Evolutionary conservation across 2,329 filamentous ascomycete species (phyloP), one percentile per base, ranked within the genome.

Genomic region (Scedosporium aurantiacum): DNA sequence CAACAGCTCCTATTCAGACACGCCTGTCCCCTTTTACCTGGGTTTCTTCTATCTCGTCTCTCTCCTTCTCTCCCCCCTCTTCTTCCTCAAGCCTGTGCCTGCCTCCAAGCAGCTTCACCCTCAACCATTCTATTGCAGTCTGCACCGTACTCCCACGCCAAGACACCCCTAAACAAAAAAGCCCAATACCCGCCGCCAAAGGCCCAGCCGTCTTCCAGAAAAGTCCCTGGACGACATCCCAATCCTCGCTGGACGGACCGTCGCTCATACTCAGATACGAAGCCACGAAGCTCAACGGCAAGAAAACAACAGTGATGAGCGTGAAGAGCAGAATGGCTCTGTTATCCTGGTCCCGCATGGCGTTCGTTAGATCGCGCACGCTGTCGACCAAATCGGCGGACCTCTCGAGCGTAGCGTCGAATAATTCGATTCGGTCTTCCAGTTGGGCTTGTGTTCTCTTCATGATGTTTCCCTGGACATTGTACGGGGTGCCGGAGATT

Each of bases 251-350:
- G 2, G 59, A 61, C 6, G 61, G 60, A 12, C 63, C 60, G 12
- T 54, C 63, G 28, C 70, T 70, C 71, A 72, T 72, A 32, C 70
- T 69, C n/a, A 73, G 57, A 59, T 69, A 71, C 57, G 67, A 65
- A 1, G 70, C 66, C 27, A 72, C 63, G 41, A 72, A 72, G 5
- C 68, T 69, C 23, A 72, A 58, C 2, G 71, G 70, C 43, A 71
- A 59, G 60, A 72, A 72, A 4, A 71, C 65, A 4, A 69, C 63
- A 0, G 71, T 68, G 7, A 72, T 68, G 23, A 71, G 65, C 0
- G 71, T 71, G 58, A 73, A 72, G 1, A 71, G 64, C 2, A 70
- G 58, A 40, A 72, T 69, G 1, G 70, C 68, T 43, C 67, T 67
- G 45, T 64, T 64, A 21, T 71, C 63, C 43, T 69, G 63, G 21